Evolutionary conservation across 441 rosid genomes (phyloP).

Genomic region (Gossypium schwendimanii): DNA sequence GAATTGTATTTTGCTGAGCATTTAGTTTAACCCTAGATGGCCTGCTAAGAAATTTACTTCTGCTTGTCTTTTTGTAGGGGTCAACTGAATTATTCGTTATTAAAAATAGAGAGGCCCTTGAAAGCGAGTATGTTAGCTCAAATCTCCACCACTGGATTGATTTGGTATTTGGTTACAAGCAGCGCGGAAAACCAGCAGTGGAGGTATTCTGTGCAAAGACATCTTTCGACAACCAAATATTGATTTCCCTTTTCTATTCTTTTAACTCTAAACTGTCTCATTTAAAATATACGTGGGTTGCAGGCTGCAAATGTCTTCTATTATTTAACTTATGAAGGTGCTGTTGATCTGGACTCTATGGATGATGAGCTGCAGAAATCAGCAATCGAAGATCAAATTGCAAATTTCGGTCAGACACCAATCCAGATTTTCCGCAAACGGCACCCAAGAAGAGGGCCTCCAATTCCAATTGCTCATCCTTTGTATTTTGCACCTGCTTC

Average conservation of each 20-base stretch:
- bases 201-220: constrained; percentile 54
- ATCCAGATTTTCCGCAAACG: constrained; percentile 91
- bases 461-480: constrained; percentile 95
- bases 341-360: constrained; percentile 84
- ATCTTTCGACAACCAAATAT: neutral
- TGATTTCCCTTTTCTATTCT: constrained; percentile 6
- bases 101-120: constrained; percentile 91
- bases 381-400: constrained; percentile 98
- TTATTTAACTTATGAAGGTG: constrained; percentile 95
- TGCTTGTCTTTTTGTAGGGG: constrained; percentile 43
- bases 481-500: constrained; percentile 88
- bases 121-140: constrained; percentile 99
- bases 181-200: constrained; percentile 95
- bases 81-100: constrained; percentile 80
- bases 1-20: neutral
- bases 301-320: constrained; percentile 99
- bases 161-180: constrained; percentile 92
- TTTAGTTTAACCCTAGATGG: neutral
- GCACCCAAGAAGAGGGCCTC: constrained; percentile 98
- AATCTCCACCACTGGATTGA: constrained; percentile 99
- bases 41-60: neutral
- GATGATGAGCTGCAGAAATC: constrained; percentile 94
- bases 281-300: constrained; percentile 15
- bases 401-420: constrained; percentile 99
- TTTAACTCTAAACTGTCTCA: neutral